A percentile compares a stretch with the other conserved stretches of the same genome.
Evolutionary conservation across 1,284 basidiomycete genomes (phyloP).

Genomic region (Mycena citricolor): DNA sequence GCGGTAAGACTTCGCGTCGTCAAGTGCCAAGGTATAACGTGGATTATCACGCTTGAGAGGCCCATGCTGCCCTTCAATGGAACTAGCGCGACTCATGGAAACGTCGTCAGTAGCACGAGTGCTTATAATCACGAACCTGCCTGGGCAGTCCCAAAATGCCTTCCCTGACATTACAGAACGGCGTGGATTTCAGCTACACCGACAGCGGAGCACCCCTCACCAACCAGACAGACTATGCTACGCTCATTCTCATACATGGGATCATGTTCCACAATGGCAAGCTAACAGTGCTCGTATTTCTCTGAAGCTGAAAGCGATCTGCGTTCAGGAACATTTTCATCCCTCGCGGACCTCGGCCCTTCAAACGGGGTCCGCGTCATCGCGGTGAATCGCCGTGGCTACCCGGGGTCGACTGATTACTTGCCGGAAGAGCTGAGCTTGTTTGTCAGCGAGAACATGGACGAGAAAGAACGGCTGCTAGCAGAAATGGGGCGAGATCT

Average conservation of each 20-base stretch:
- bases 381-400: conserved; percentile 26
- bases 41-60: too few relatives aligned
- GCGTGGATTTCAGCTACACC: conserved; percentile 25
- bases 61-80: too few relatives aligned
- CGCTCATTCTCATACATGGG: conserved; percentile 28
- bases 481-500: conserved; percentile 14
- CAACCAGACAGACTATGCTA: conserved; percentile 21
- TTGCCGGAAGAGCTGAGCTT: conserved; percentile 19
- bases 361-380: conserved; percentile 24
- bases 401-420: conserved; percentile 26
- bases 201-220: conserved; percentile 23
- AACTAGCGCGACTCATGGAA: too few relatives aligned
- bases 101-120: too few relatives aligned
- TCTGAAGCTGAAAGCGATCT: not conserved
- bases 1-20: too few relatives aligned
- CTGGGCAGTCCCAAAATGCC: too few relatives aligned
- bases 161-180: conserved; percentile 17
- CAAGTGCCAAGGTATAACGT: too few relatives aligned
- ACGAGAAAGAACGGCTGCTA: conserved; percentile 17
- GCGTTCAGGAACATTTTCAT: conserved; percentile 23
- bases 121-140: too few relatives aligned
- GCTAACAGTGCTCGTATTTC: not conserved
- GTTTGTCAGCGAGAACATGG: conserved; percentile 15
- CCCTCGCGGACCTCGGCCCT: conserved; percentile 18
- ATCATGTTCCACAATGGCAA: conserved; percentile 28